Percentiles rank a stretch among this genome's conserved stretches.
Conservation (phyloP, 1,139 yeast species). For the Kluyveromyces marxianus region DNA sequence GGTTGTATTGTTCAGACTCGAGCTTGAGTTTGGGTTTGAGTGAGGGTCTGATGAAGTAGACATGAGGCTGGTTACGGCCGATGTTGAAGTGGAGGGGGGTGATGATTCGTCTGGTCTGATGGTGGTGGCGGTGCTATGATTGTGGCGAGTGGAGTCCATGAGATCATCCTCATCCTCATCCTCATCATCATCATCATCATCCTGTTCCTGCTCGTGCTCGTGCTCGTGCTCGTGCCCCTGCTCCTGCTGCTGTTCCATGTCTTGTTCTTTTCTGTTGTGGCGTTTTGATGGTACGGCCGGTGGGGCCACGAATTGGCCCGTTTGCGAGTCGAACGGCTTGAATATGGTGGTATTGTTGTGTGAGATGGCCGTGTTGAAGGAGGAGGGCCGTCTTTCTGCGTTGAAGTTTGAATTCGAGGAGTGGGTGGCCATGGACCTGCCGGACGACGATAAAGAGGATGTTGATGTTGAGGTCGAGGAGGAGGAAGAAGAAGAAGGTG, state of each 20-base stretch:
- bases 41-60: too few species aligned
- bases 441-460: background rate
- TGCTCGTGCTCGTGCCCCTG: too few species aligned
- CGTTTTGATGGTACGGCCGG: slow-evolving; percentile 4
- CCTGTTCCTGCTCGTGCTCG: too few species aligned
- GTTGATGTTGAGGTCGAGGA: background rate
- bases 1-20: too few species aligned
- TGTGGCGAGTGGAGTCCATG: background rate
- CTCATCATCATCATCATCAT: too few species aligned
- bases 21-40: too few species aligned
- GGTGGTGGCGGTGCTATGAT: background rate
- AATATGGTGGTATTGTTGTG: slow-evolving; percentile 14
- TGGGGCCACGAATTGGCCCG: slow-evolving; percentile 23
- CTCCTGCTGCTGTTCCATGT: too few species aligned
- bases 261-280: background rate
- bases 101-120: slow-evolving; percentile 1
- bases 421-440: background rate
- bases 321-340: slow-evolving; percentile 27
- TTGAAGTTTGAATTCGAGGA: slow-evolving; percentile 1
- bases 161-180: background rate
- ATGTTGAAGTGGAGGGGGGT: slow-evolving; percentile 1
- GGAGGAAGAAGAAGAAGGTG: background rate
- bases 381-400: slow-evolving; percentile 5
- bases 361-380: slow-evolving; percentile 7
- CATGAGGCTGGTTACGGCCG: too few species aligned